A percentile compares a stretch with the other conserved stretches of the same genome.
Conservation (phyloP, 1,139 yeast species). For the Geotrichum europaeum region DNA sequence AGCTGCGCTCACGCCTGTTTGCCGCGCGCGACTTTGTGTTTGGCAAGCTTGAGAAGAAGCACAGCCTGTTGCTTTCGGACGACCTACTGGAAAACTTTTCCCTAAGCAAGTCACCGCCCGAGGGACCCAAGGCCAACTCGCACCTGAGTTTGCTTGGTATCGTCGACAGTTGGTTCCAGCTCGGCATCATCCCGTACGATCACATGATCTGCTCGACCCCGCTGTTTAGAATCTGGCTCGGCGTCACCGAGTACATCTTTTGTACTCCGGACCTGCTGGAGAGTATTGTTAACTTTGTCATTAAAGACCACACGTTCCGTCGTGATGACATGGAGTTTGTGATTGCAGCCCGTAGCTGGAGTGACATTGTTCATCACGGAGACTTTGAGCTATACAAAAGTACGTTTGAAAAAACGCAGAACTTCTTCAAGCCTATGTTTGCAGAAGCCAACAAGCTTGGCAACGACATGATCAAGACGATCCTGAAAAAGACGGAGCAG, state of each 20-base stretch:
- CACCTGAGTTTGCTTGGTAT: conserved; percentile 83
- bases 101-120: conserved; percentile 68
- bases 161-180: conserved; percentile 86
- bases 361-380: conserved; percentile 70
- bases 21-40: conserved; percentile 73
- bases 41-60: conserved; percentile 50
- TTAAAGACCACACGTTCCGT: conserved; percentile 62
- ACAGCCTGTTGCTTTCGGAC: conserved; percentile 68
- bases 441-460: conserved; percentile 86
- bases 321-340: conserved; percentile 71
- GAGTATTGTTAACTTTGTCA: conserved; percentile 58
- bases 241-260: conserved; percentile 88
- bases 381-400: conserved; percentile 65
- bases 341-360: conserved; percentile 52
- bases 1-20: conserved; percentile 50
- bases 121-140: conserved; percentile 70
- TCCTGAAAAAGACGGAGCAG: conserved; percentile 36
- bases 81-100: conserved; percentile 74
- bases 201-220: conserved; percentile 98
- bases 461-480: conserved; percentile 94
- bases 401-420: conserved; percentile 72
- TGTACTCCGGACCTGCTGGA: conserved; percentile 78
- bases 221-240: conserved; percentile 80
- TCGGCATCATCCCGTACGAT: conserved; percentile 86
- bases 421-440: conserved; percentile 77